Evolutionary conservation across 108 stramenopile genomes (phyloP).

Genomic region (Nitzschia inconspicua): DNA sequence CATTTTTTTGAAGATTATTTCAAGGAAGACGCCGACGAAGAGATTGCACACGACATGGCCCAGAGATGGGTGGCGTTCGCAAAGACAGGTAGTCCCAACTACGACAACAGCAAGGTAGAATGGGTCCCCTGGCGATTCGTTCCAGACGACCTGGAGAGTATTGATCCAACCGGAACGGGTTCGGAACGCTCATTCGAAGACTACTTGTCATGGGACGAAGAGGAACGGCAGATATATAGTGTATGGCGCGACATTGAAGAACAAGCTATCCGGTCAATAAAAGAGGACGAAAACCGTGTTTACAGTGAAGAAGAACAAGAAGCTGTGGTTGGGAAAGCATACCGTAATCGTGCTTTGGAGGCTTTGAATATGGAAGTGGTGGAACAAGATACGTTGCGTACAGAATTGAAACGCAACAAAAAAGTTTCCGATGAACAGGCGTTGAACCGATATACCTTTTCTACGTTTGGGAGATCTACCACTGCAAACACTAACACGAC

Average conservation of each 20-base stretch:
- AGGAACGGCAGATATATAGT: not conserved
- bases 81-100: conserved; percentile 49
- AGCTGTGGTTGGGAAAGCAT: conserved; percentile 6
- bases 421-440: not conserved
- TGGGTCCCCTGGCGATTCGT: conserved; percentile 59
- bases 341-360: conserved; percentile 32
- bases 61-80: conserved; percentile 65
- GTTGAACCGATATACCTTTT: not conserved
- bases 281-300: conserved; percentile 4
- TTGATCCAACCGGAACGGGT: not conserved
- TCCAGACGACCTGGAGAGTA: conserved; percentile 13
- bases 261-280: not conserved
- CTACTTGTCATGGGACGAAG: conserved; percentile 6
- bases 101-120: conserved; percentile 46
- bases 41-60: conserved; percentile 57
- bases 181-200: conserved; percentile 1
- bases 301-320: conserved; percentile 12
- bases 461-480: too few species aligned
- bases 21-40: conserved; percentile 60
- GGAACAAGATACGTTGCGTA: conserved; percentile 48
- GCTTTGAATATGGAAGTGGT: conserved; percentile 54
- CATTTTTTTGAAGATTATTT: conserved; percentile 71
- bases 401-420: conserved; percentile 37
- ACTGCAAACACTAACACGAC: not conserved
- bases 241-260: conserved; percentile 8